Evolutionary conservation across 768 basidiomycete species (phyloP), one percentile per base, ranked within the genome.

Genomic region (Suillus tomentosus): DNA sequence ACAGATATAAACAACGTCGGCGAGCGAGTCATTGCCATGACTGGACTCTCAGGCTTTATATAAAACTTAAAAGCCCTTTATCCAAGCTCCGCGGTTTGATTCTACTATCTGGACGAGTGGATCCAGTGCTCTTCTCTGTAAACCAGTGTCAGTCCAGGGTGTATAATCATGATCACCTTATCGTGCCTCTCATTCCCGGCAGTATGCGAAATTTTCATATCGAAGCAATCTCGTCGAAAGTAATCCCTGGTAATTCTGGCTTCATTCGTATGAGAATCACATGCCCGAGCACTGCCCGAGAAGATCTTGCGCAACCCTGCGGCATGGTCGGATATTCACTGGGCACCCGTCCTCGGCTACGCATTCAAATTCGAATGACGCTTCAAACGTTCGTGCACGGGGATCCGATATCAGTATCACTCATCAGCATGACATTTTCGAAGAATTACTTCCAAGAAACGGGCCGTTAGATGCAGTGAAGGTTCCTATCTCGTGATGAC

Each of bases 231-330:
- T 54, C 2, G 2, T 37, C 36, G 36, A 37, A 34, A 13, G 19
- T 37, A 34, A 54, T 50, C 24, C 14, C 3, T 50, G 19, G 13
- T 31, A 31, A 31, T 31, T 31, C 31, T 31, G 31, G 47, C 10
- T 27, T 42, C 40, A 42, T 27, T 31, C 31, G 40, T 54, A 34
- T 54, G 53, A 54, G 53, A 40, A 54, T 31, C 40, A 42, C 40
- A 58, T 58, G 40, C 24, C 57, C 42, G 40, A 58, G 17, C 56
- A 57, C 15, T 57, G 56, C 57, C 57, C 57, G 57, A 58, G 57
- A 58, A 58, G 57, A 4, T 39, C 11, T 40, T 57, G 39, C 24
- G 39, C 22, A 24, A 9, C 9, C 22, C n/a, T 42, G 27, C 40
- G 57, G 57, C 57, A 22, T 19, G 24, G 24, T 42, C 57, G 24